Evolutionary conservation across 1,284 basidiomycete species (phyloP), one percentile per base, ranked within the genome.

Genomic region (Meira nashicola): DNA sequence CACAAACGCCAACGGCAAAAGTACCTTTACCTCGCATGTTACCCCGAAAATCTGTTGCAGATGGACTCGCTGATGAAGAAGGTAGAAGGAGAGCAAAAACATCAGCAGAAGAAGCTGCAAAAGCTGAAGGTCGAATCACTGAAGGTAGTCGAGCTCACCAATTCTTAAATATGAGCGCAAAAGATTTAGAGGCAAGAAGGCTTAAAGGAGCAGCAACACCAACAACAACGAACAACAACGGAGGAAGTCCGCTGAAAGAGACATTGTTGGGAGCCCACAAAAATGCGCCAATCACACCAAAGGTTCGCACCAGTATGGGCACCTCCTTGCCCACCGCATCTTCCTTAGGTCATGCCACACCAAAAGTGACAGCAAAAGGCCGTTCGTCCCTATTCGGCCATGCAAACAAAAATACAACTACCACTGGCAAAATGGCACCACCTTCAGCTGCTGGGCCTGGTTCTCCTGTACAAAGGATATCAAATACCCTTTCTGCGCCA

Each of bases 101-200:
- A 1, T 63, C 65, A 0, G 67, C 60, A 23, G 68, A 74, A 49
- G 66, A 60, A 7, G 65, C 77, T 38, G 66, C 80, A 33, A 58
- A 73, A 21, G 68, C 78, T 12, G 71, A 78, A n/a, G 68, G 78
- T 39, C 74, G 83, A 65, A 86, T 90, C 56, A 89, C 89, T 1
- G 86, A 84, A 11, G 90, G 89, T 1, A 89, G 89, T 2, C 82
- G 90, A 54, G 90, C 90, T 7, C 88, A 88, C 57, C 89, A 88
- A 74, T 91, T 90, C 71, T 81, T 86, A 33, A 58, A 59, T 14
- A 52, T 73, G 54, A 65, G 60, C 17, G 66, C 72, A 1, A 57
- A 55, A 11, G 68, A 75, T 47, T 55, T 77, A 0, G 89, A 89
- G 2, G 86, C 61, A 5, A 55, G 40, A 39, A 23, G 23, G 12